A percentile compares a stretch with the other conserved stretches of the same genome.
phyloP scores from a whole-genome alignment of 2,329 filamentous ascomycete genomes.

The Venturia oleaginea region DNA sequence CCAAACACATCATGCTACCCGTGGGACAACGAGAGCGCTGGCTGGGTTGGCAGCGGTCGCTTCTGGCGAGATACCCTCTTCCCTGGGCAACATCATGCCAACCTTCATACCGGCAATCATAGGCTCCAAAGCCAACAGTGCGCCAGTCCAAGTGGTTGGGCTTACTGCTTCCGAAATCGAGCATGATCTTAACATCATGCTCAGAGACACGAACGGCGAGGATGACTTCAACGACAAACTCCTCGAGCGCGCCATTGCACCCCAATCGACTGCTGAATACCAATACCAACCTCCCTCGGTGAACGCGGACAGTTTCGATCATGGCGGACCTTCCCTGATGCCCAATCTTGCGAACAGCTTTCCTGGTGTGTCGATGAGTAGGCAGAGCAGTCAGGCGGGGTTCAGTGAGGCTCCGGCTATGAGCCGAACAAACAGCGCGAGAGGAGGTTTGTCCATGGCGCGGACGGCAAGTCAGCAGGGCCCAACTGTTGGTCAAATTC shows the following conservation, averaged over 20 bases:
- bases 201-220: slow-evolving; percentile 27
- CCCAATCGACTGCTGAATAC: slow-evolving; percentile 26
- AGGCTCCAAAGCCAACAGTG: slow-evolving; percentile 38
- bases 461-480: slow-evolving; percentile 25
- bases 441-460: slow-evolving; percentile 27
- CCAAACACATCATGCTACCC: slow-evolving; percentile 46
- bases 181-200: slow-evolving; percentile 41
- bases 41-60: slow-evolving; percentile 44
- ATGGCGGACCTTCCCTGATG: slow-evolving; percentile 13
- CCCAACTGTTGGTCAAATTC: neutral
- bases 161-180: slow-evolving; percentile 37
- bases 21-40: slow-evolving; percentile 44
- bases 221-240: slow-evolving; percentile 32
- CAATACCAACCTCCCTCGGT: slow-evolving; percentile 27
- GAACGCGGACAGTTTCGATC: slow-evolving; percentile 13
- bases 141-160: slow-evolving; percentile 37
- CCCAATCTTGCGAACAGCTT: slow-evolving; percentile 19
- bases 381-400: slow-evolving; percentile 29
- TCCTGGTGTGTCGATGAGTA: slow-evolving; percentile 32
- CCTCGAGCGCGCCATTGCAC: slow-evolving; percentile 26
- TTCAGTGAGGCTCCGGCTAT: slow-evolving; percentile 30
- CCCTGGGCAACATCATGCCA: slow-evolving; percentile 25
- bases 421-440: slow-evolving; percentile 25
- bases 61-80: slow-evolving; percentile 21
- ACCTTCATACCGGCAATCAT: slow-evolving; percentile 31